Base-by-base conservation (phyloP, 768 basidiomycete species). In the Pisolithus orientalis region DNA sequence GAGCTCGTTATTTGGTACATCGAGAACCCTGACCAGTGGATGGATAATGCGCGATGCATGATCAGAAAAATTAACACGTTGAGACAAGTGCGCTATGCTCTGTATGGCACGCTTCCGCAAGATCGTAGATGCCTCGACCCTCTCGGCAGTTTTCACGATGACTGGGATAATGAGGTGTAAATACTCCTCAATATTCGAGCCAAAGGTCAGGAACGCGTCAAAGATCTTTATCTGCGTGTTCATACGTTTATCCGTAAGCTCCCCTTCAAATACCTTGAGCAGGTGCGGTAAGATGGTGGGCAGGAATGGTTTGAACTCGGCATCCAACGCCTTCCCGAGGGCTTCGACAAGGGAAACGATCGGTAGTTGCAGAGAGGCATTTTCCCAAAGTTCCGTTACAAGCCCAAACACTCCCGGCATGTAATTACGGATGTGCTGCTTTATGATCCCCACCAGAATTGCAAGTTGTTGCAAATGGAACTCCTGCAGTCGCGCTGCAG, bases 21-120 rank as follows among this genome's bases (percentile, higher is more conserved):
- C 84, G 52, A 99, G 73, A 2, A 97, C 89, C 37, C 96, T 80
- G 39, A 92, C 87, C 25, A 99, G 77, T 5, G 96, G 94, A 61
- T 98, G 96, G 6, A 99, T 90, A 60, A 98, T 96, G 24, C 95
- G 83, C 9, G 93, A 95, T 21, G 96, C 93, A 57, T 98, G 95
- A 62, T 98, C 96, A 4, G 92, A 93, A 64, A 99, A 97, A 70
- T 98, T 97, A 59, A 98, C 92, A 52, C 94, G 80, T 57, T 87
- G 80, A 5, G 93, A 94, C 27, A 99, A 71, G 21, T 87, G 89
- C 43, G 93, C 92, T 39, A 98, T 89, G 1, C 91, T 94, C 56
- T 89, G 85, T 40, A 98, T 87, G 0, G 95, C 94, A 46, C 85
- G 81, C 69, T 91, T 92, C 42, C 94, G 84, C 46, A 99, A 72